phyloP scores from a whole-genome alignment of 208 protist genomes.

The Novymonas esmeraldas region DNA sequence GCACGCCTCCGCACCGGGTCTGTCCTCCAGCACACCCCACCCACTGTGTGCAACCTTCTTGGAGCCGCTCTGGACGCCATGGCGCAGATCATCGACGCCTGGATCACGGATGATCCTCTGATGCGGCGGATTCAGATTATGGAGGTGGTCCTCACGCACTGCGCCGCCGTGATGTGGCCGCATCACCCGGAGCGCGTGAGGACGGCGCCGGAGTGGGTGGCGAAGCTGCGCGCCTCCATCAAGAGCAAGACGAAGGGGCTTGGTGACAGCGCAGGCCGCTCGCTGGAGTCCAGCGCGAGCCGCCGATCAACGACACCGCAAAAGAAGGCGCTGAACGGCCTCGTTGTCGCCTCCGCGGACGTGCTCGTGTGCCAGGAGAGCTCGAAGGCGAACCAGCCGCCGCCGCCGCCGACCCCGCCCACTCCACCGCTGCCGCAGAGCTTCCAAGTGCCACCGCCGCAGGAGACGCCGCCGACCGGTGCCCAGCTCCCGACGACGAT shows the following conservation, averaged over 20 bases:
- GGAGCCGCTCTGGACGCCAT: background rate
- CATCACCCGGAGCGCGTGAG: constrained; percentile 35
- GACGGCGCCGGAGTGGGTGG: constrained; percentile 32
- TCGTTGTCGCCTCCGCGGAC: constrained; percentile 46
- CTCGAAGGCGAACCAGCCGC: constrained; percentile 3
- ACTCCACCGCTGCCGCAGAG: constrained; percentile 6
- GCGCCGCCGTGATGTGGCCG: constrained; percentile 54
- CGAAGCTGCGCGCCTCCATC: constrained; percentile 37
- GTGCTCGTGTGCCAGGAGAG: constrained; percentile 28
- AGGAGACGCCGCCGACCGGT: background rate
- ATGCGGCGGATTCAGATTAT: constrained; percentile 55
- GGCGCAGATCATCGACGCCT: constrained; percentile 33
- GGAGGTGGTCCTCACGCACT: constrained; percentile 59
- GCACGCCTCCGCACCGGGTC: too few species aligned
- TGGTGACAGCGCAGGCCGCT: background rate
- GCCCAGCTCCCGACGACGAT: background rate
- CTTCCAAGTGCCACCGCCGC: background rate
- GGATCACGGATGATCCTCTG: constrained; percentile 62
- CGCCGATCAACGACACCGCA: constrained; percentile 11
- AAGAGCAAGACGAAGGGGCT: constrained; percentile 16
- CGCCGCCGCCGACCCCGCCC: background rate
- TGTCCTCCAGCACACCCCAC: too few species aligned
- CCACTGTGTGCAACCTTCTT: too few species aligned
- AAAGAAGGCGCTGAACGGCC: constrained; percentile 40
- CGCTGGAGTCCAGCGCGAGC: constrained; percentile 7